Evolutionary conservation across 2,329 filamentous ascomycete species (phyloP), one percentile per base, ranked within the genome.

Genomic region (Cytospora leucostoma): DNA sequence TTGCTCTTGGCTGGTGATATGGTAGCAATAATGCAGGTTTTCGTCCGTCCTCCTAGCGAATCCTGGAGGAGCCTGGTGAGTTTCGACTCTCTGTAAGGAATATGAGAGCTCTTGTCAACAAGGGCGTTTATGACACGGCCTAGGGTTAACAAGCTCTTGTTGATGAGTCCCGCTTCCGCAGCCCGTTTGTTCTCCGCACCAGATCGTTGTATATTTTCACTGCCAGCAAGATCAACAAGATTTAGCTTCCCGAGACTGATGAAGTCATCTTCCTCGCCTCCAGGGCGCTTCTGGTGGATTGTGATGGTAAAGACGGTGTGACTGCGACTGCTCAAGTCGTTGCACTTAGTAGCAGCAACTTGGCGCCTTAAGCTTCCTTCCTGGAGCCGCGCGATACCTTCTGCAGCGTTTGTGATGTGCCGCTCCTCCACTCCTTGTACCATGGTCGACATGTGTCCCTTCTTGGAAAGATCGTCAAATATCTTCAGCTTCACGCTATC

Each of bases 321-420:
- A 79, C 93, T 97, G 75, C 95, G 88, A 70, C 93, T 97, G 77
- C 93, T 97, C 61, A 98, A 86, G 71, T 99, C 95, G 74, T 99
- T 99, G 84, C 95, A 99, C 77, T 98, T 98, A n/a, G 95, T 99
- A 4, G 96, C 93, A 7, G 95, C 96, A n/a, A 99, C 95, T 76
- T 99, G 95, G 56, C 95, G 90, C 76, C 93, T 96, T 77, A 95
- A 84, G 75, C 93, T 97, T 66, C 95, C 96, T 67, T 89, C 84
- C 70, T 95, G 92, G 53, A 99, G 84, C 66, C 97, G 83, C 76
- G 91, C 90, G 76, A 99, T 93, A 65, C 95, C 95, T 57, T 93
- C 90, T 13, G 85, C 83, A 0, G 95, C 93, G 67, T 82, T 90
- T 72, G 91, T 91, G 71, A 99, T 96, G 74, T 97, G 91, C 7